A percentile compares a stretch with the other conserved stretches of the same genome.
These are phyloP conservation scores for Flagelloscypha sp. DNA, from an alignment of 768 basidiomycete species.

Conservation along the genomic window DNA sequence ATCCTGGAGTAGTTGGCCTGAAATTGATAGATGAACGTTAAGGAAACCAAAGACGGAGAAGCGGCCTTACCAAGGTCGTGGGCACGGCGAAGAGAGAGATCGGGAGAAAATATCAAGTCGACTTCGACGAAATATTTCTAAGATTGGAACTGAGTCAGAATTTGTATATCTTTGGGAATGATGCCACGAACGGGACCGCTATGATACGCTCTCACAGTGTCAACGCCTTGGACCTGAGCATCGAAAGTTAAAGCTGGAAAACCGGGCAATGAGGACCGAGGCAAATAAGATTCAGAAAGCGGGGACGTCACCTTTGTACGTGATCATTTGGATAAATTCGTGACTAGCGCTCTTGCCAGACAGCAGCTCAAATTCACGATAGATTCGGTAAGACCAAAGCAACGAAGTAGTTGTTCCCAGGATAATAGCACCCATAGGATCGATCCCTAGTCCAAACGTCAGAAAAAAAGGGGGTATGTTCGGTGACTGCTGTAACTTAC, in stretches of 20 bases:
- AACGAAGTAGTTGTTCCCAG: constrained; percentile 36
- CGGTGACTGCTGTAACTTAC: constrained; percentile 64
- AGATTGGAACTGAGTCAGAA: neutral
- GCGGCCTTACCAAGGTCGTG: constrained; percentile 43
- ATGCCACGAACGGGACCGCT: constrained; percentile 26
- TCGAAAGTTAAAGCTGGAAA: constrained; percentile 74
- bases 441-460: constrained; percentile 22
- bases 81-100: constrained; percentile 50
- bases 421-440: constrained; percentile 41
- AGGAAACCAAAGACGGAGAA: too few relatives aligned
- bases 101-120: constrained; percentile 55
- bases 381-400: constrained; percentile 39
- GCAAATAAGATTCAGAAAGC: constrained; percentile 87
- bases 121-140: constrained; percentile 57
- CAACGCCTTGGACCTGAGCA: constrained; percentile 47
- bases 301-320: constrained; percentile 79
- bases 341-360: constrained; percentile 55
- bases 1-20: constrained; percentile 58
- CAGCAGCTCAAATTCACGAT: constrained; percentile 47
- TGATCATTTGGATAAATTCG: constrained; percentile 52
- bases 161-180: neutral
- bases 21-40: too few relatives aligned
- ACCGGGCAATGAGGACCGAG: too few relatives aligned
- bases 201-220: constrained; percentile 56
- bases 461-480: constrained; percentile 21